Base-by-base conservation (phyloP, 23 red algal genomes). In the Gracilaria gracilis region DNA sequence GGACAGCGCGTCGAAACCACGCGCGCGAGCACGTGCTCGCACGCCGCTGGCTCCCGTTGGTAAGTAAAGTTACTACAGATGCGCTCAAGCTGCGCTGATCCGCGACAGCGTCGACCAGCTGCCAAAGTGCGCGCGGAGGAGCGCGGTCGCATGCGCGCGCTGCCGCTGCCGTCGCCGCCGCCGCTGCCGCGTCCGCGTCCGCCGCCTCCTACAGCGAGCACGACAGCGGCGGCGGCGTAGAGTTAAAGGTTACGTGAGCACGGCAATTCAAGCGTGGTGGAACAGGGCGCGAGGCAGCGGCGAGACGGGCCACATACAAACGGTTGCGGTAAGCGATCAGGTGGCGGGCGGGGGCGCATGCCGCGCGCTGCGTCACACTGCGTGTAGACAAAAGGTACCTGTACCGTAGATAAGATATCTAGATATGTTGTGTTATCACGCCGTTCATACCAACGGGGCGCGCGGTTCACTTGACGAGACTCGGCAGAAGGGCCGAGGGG, bases 1-100 rank as follows among this genome's bases (percentile, higher is more conserved):
- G 44, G 44, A 58, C 55, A 58, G 44, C 55, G 61, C 25, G 61
- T n/a, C n/a, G n/a, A n/a, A n/a, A n/a, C n/a, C n/a, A n/a, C 61
- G 25, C 61, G 61, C 61, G 61, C 23, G 61, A 48, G 44, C 44
- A 48, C 44, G 44, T 48, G 44, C 44, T 48, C 44, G 7, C 7
- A 48, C 7, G 7, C 7, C 44, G 44, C 7, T 5, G 44, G 44
- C 44, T 5, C 44, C 7, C 44, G 44, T 48, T 5, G 44, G 44
- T 48, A 12, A 5, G 57, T 19, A n/a, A n/a, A n/a, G 57, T n/a
- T 7, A 59, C 57, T 7, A 19, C 57, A 5, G 57, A 19, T 5
- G 57, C 57, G 5, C 44, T 8, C 7, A 5, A 48, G 44, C 44
- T 5, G 12, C 12, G 44, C 44, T 48, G 44, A 48, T 48, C 44